Conservation (phyloP, 805 yeast genomes). For the Yarrowia yakushimensis region DNA sequence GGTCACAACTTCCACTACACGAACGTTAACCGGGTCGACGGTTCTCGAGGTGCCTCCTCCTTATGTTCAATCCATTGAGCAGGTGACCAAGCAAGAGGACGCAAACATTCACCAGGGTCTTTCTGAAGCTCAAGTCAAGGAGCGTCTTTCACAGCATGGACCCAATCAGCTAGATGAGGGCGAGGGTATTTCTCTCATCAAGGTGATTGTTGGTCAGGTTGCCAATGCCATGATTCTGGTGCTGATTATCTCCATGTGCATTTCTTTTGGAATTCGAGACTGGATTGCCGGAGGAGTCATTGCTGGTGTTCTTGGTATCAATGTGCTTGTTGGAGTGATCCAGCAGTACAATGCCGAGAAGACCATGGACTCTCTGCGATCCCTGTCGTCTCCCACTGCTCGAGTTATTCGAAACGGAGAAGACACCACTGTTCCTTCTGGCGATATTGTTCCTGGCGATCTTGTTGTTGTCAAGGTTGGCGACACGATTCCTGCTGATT, state of each 20-base stretch:
- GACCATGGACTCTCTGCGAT: slow-evolving; percentile 70
- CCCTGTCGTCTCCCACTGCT: slow-evolving; percentile 69
- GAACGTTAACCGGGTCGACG: background rate
- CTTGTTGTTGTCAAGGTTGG: slow-evolving; percentile 61
- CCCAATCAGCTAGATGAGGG: slow-evolving; percentile 61
- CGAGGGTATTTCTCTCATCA: slow-evolving; percentile 49
- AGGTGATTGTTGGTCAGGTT: slow-evolving; percentile 61
- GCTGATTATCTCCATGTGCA: slow-evolving; percentile 62
- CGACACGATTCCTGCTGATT: slow-evolving; percentile 73
- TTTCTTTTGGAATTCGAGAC: slow-evolving; percentile 68
- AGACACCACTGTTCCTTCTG: slow-evolving; percentile 55
- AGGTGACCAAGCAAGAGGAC: slow-evolving; percentile 41
- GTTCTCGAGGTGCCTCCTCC: slow-evolving; percentile 26
- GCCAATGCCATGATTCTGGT: slow-evolving; percentile 79
- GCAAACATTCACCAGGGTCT: slow-evolving; percentile 52
- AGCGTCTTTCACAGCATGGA: slow-evolving; percentile 45
- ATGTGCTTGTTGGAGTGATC: slow-evolving; percentile 61
- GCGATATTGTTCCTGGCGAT: slow-evolving; percentile 71
- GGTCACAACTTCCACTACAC: background rate
- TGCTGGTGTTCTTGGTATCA: slow-evolving; percentile 60
- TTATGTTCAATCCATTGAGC: slow-evolving; percentile 36
- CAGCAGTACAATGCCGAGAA: slow-evolving; percentile 75
- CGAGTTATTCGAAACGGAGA: slow-evolving; percentile 59
- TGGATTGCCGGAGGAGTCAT: slow-evolving; percentile 84
- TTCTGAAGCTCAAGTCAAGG: slow-evolving; percentile 37